Percentiles rank a stretch among this genome's conserved stretches.
Conservation (phyloP, 129 eudicot genomes). For the Gnaphalium uliginosum region DNA sequence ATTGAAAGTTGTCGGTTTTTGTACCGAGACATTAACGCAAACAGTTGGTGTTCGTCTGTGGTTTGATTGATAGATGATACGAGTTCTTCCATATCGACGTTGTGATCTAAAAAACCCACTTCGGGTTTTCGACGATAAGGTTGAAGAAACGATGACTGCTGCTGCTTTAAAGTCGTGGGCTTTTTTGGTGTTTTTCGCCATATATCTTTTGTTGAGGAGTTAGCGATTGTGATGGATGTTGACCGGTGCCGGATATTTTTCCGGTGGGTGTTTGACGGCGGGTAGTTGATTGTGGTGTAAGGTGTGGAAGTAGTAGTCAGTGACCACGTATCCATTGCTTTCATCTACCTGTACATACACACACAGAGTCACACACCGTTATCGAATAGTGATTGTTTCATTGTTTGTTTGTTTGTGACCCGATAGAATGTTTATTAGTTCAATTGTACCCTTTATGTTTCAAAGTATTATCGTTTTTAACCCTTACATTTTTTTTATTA, state of each 20-base stretch:
- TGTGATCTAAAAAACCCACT: slow-evolving; percentile 46
- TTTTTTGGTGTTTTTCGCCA: slow-evolving; percentile 52
- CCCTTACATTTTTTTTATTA: too few species aligned
- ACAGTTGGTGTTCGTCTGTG: slow-evolving; percentile 58
- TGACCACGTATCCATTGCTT: slow-evolving; percentile 30
- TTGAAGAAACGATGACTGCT: slow-evolving; percentile 30
- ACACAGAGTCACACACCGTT: neutral
- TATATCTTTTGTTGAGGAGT: slow-evolving; percentile 50
- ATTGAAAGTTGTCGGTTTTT: slow-evolving; percentile 64
- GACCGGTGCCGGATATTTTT: slow-evolving; percentile 21
- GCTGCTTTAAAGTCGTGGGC: slow-evolving; percentile 22
- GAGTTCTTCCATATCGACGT: slow-evolving; percentile 75
- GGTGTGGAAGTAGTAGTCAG: slow-evolving; percentile 29
- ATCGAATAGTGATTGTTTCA: neutral
- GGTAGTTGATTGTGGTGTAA: slow-evolving; percentile 23
- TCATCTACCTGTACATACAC: slow-evolving; percentile 1
- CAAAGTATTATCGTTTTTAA: too few species aligned
- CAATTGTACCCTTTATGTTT: neutral
- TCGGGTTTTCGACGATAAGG: slow-evolving; percentile 53
- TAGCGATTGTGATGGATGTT: slow-evolving; percentile 22
- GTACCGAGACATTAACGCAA: slow-evolving; percentile 67
- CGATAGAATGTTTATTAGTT: neutral
- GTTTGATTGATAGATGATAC: slow-evolving; percentile 57
- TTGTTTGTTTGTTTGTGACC: neutral
- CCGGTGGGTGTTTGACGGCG: slow-evolving; percentile 25